Evolutionary conservation across 1,284 basidiomycete species (phyloP), one percentile per base, ranked within the genome.

Genomic region (Vanrija sp.): DNA sequence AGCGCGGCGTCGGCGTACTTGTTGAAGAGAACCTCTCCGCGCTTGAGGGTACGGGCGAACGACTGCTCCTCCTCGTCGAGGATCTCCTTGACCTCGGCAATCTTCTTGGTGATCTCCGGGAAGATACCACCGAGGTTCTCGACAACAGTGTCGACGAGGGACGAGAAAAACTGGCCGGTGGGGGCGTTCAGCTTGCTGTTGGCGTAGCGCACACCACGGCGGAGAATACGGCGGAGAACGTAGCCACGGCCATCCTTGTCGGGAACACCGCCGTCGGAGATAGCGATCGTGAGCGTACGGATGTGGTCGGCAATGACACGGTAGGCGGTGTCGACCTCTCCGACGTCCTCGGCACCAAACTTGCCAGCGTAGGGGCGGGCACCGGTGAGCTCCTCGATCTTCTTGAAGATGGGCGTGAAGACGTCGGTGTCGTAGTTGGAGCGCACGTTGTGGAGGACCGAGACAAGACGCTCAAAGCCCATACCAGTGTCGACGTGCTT

Each of bases 391-490:
- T 93, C 85, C 72, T 91, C 89, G 61, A 98, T 89, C 75, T 84
- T 87, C 47, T 79, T 79, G 72, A 98, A 98, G 59, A 98, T 86
- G 8, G 95, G 94, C 1, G 81, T 75, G 78, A 98, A 98, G 53
- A 94, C 83, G 72, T 98, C 95, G 46, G 95, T 98, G 77, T 98
- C 95, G 78, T 98, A 98, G 79, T 98, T 98, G 52, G 94, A 97
- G 29, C 84, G 81, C 68, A 86, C 89, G 78, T 92, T 84, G 76
- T 98, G 95, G 16, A 98, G 81, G 46, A 90, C 86, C 10, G 94
- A 97, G 38, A 98, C 95, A 29, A 98, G 82, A 58, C 95, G 91
- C 78, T 98, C 95, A 75, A 96, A 98, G 54, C 95, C 95, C 92
- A 98, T 93, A 55, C 95, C 95, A 14, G 95, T 98, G 75, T 98